Percentiles rank a stretch among this genome's conserved stretches.
These are phyloP conservation scores for Microdochium nivale DNA, from an alignment of 2,329 filamentous ascomycete species.

Conservation along the genomic window DNA sequence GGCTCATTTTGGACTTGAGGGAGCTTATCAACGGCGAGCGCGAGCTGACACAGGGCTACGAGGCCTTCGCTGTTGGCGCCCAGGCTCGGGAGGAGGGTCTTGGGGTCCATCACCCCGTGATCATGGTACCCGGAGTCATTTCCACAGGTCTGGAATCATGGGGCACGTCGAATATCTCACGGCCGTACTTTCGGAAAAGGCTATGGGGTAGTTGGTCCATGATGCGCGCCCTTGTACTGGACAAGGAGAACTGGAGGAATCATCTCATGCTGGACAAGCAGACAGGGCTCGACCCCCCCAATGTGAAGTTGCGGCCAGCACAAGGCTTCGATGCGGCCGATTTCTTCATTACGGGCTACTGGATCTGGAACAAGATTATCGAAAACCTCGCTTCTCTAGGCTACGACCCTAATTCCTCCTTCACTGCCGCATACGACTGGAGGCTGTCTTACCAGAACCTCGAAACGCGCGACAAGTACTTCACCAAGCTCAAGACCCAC, in stretches of 20 bases:
- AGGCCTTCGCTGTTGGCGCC: constrained; percentile 85
- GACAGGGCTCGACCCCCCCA: constrained; percentile 84
- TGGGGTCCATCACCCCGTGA: constrained; percentile 73
- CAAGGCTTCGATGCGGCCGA: constrained; percentile 97
- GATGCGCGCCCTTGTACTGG: constrained; percentile 90
- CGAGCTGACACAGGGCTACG: constrained; percentile 75
- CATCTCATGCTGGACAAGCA: constrained; percentile 95
- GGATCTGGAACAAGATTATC: constrained; percentile 99
- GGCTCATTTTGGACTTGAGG: constrained; percentile 75
- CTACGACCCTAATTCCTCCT: constrained; percentile 77
- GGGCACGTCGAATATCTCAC: constrained; percentile 78
- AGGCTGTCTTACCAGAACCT: constrained; percentile 83
- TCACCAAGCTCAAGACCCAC: constrained; percentile 79
- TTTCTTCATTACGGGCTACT: constrained; percentile 87
- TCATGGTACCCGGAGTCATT: constrained; percentile 97
- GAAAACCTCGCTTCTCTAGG: constrained; percentile 94
- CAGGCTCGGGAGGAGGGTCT: constrained; percentile 77
- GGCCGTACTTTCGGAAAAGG: constrained; percentile 87
- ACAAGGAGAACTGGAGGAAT: constrained; percentile 89
- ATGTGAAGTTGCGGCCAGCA: constrained; percentile 82
- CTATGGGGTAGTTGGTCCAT: constrained; percentile 98
- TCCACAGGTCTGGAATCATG: constrained; percentile 95
- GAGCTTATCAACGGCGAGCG: constrained; percentile 83
- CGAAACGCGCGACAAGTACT: constrained; percentile 87
- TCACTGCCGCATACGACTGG: constrained; percentile 78